A percentile compares a stretch with the other conserved stretches of the same genome.
These are phyloP conservation scores for Fragaria vesca DNA, from an alignment of 306 rosid species.

Conservation along the genomic window DNA sequence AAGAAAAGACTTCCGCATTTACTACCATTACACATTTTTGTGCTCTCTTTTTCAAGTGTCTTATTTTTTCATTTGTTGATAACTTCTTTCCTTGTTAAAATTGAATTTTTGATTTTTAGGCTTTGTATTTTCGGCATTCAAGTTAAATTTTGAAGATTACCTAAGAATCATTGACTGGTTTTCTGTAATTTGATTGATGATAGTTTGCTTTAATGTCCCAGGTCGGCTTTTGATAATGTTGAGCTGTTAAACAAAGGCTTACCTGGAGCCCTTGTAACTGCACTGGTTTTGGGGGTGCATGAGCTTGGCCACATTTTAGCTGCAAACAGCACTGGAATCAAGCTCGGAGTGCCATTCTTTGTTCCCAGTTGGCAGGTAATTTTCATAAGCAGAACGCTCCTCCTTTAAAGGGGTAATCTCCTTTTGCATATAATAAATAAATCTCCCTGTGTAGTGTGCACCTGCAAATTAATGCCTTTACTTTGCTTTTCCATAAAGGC, in stretches of 20 bases:
- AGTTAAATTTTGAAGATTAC: not conserved
- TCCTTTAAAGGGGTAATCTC: not conserved
- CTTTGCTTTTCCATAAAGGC: not conserved
- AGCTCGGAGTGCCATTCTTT: slow-evolving; percentile 89
- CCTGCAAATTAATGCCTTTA: not conserved
- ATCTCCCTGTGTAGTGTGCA: not conserved
- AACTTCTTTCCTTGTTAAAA: not conserved
- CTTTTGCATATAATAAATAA: not conserved
- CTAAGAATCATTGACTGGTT: not conserved
- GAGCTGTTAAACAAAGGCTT: slow-evolving; percentile 83
- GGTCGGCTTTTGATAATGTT: slow-evolving; percentile 86
- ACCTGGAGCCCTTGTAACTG: slow-evolving; percentile 85
- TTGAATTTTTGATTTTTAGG: not conserved
- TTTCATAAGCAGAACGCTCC: not conserved
- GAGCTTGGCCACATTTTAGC: slow-evolving; percentile 74
- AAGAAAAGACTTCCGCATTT: not conserved
- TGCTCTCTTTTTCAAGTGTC: slow-evolving; percentile 8
- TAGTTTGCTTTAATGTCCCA: slow-evolving; percentile 43
- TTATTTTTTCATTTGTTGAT: slow-evolving; percentile 14
- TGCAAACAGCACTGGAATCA: slow-evolving; percentile 59
- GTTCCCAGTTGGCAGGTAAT: slow-evolving; percentile 99
- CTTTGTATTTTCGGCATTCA: not conserved
- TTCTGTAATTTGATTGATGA: slow-evolving; percentile 34
- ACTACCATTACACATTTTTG: not conserved
- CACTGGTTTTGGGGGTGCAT: slow-evolving; percentile 73